Evolutionary conservation across 139 green algal genomes (phyloP).

Genomic region (Mesostigma viride): DNA sequence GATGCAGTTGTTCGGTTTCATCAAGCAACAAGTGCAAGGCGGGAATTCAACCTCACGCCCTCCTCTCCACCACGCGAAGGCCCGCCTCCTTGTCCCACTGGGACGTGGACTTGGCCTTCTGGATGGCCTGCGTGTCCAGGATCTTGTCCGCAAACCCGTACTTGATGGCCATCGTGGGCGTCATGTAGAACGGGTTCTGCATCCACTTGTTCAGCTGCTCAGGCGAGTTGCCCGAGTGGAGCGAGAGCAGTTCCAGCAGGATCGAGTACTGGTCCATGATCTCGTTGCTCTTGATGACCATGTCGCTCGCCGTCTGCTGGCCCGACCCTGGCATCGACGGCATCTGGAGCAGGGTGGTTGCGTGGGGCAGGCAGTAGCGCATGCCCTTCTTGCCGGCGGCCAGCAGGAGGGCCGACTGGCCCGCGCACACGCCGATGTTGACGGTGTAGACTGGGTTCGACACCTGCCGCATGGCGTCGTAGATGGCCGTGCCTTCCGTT

Average conservation of each 20-base stretch:
- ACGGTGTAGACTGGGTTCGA: constrained; percentile 41
- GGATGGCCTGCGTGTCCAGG: background rate
- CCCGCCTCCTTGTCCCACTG: background rate
- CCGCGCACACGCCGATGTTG: constrained; percentile 37
- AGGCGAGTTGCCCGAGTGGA: background rate
- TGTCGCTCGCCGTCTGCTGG: constrained; percentile 77
- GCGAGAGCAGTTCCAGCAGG: background rate
- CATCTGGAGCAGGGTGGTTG: constrained; percentile 93
- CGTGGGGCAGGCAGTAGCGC: constrained; percentile 74
- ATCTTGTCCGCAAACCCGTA: constrained; percentile 45
- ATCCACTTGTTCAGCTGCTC: constrained; percentile 91
- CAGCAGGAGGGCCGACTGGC: constrained; percentile 73
- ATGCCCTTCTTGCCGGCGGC: constrained; percentile 62
- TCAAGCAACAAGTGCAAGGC: too few species aligned
- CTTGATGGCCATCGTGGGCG: constrained; percentile 48
- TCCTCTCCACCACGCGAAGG: background rate
- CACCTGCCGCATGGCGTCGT: constrained; percentile 76
- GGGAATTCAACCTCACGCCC: too few species aligned
- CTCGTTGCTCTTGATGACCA: constrained; percentile 91
- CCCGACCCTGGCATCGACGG: constrained; percentile 81
- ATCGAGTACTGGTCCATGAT: constrained; percentile 5
- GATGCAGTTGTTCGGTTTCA: too few species aligned
- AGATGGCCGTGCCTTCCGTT: constrained; percentile 71
- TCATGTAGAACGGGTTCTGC: constrained; percentile 92
- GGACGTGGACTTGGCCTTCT: background rate